A percentile compares a stretch with the other conserved stretches of the same genome.
Conservation (phyloP, 192 early-diverging fungal species). For the Backusella morwellensis region DNA sequence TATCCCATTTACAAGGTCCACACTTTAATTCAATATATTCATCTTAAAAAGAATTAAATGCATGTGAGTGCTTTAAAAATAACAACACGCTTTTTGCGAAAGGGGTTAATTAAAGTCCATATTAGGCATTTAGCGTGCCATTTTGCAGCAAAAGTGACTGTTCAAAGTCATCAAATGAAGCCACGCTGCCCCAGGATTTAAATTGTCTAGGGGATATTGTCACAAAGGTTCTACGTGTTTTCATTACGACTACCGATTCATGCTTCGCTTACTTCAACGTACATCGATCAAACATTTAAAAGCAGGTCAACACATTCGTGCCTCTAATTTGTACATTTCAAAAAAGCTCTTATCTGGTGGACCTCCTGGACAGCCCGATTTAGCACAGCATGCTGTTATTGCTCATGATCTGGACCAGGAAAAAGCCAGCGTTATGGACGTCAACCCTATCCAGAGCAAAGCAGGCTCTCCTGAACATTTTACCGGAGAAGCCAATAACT, state of each 20-base stretch:
- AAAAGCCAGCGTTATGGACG: background rate
- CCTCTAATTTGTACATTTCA: background rate
- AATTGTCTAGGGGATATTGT: constrained; percentile 3
- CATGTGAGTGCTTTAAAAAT: background rate
- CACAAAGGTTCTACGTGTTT: background rate
- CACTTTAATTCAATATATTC: background rate
- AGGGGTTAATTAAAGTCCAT: background rate
- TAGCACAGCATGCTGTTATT: background rate
- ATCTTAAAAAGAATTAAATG: background rate
- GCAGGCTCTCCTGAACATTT: constrained; percentile 4
- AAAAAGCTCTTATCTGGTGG: background rate
- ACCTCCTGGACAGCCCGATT: background rate
- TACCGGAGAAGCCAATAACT: constrained; percentile 36
- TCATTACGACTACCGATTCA: background rate
- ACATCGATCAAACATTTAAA: background rate
- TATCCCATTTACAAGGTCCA: background rate
- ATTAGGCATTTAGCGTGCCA: background rate
- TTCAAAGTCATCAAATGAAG: background rate
- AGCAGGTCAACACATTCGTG: background rate
- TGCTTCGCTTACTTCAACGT: constrained; percentile 3
- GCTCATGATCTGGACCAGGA: background rate
- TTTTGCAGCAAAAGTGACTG: constrained; percentile 3
- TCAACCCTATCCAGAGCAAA: background rate
- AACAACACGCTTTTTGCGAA: background rate
- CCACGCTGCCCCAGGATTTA: background rate